Evolutionary conservation across 2,329 filamentous ascomycete species (phyloP), one percentile per base, ranked within the genome.

Genomic region (Teratosphaeria viscida): DNA sequence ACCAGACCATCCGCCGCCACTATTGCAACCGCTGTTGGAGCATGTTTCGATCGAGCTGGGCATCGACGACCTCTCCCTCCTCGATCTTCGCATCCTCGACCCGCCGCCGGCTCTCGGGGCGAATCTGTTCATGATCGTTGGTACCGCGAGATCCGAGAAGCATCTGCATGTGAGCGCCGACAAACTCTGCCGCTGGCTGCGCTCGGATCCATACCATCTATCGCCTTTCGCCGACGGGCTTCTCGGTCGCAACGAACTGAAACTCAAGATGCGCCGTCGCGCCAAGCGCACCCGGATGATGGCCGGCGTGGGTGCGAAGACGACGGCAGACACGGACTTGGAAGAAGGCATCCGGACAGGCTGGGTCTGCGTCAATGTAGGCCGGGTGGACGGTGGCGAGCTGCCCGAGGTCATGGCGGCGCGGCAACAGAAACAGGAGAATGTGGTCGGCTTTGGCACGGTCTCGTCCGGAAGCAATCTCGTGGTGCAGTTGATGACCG

Each of bases 331-430:
- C 10, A 82, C 83, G 12, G 80, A 81, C 14, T 77, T 81, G 1
- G 92, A 96, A 66, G 90, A 96, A 69, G 92, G 92, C 2, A 89
- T 96, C 57, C 86, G 88, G 12, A 96, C 92, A 0, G 92, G 91
- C 10, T 99, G 94, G 94, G 88, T 99, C 23, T 99, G 94, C 74
- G 89, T 97, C 62, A 95, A 96, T 71, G 82, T 94, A 10, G 90
- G 89, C 4, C 83, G 82, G 16, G 80, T 90, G 0, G 83, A 87
- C 52, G 90, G 89, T 4, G 84, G 83, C 8, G 80, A 90, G 2
- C 81, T 87, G 49, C 81, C 82, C 26, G 77, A 80, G n/a, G 61
- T 63, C 14, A 59, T 63, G 47, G 62, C 66, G 49, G 66, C 72
- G 4, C 66, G 74, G 37, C 69, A 70, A 49, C 62, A 67, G 39